These are phyloP conservation scores for Nigrospora osmanthi DNA, from an alignment of 2,329 filamentous ascomycete species.

Conservation along the genomic window DNA sequence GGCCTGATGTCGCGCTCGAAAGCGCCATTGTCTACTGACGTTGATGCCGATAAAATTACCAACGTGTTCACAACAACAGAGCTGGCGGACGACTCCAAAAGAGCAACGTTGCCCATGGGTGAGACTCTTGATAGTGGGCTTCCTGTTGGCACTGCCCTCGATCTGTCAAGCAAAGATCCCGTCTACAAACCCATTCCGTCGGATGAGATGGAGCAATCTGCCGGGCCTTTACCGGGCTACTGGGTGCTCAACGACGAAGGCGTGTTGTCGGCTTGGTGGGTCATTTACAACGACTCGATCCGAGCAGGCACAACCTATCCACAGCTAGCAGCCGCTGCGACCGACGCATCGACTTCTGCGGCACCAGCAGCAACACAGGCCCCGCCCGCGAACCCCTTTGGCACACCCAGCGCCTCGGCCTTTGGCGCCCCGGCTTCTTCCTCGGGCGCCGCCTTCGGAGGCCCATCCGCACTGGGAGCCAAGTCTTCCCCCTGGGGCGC, in stretches of 20 bases:
- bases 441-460: slow-evolving; percentile 36
- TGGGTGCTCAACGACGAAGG: slow-evolving; percentile 87
- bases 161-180: slow-evolving; percentile 75
- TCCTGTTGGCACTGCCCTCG: slow-evolving; percentile 71
- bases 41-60: slow-evolving; percentile 49
- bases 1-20: slow-evolving; percentile 71
- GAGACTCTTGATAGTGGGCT: slow-evolving; percentile 63
- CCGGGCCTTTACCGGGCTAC: slow-evolving; percentile 73
- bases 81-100: slow-evolving; percentile 63
- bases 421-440: slow-evolving; percentile 31
- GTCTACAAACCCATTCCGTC: slow-evolving; percentile 70
- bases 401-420: slow-evolving; percentile 18
- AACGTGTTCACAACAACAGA: slow-evolving; percentile 68
- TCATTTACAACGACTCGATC: slow-evolving; percentile 84
- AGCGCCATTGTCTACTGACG: slow-evolving; percentile 53
- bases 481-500: slow-evolving; percentile 44
- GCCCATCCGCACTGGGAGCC: slow-evolving; percentile 39
- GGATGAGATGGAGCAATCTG: slow-evolving; percentile 72
- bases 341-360: slow-evolving; percentile 14
- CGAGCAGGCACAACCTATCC: slow-evolving; percentile 65
- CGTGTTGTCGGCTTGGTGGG: slow-evolving; percentile 79
- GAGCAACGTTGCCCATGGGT: slow-evolving; percentile 68
- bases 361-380: slow-evolving; percentile 22
- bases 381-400: slow-evolving; percentile 17
- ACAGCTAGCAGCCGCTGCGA: slow-evolving; percentile 49